Base-by-base conservation (phyloP, 805 yeast genomes). In the Aciculoconidium aculeatum region DNA sequence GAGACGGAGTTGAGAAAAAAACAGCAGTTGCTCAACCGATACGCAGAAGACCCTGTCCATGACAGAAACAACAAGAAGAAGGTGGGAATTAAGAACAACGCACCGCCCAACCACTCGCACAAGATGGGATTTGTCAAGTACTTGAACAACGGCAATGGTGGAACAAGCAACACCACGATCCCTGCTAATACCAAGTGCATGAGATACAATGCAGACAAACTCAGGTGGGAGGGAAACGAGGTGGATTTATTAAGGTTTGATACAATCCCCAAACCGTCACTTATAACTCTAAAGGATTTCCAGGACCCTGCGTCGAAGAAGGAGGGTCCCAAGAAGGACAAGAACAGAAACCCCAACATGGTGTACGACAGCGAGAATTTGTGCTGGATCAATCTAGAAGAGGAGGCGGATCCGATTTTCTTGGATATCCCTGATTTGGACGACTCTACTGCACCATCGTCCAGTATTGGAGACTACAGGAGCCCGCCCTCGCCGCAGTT, bases 141-240 rank as follows among this genome's bases (percentile, higher is more conserved):
- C 30, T 32, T 59, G 7, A 58, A 55, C 27, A 41, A 42, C 18
- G 24, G n/a, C n/a, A 28, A 37, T 16, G 33, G 49, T 5, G 25
- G 42, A 8, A 19, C 25, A 6, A 21, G 12, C 9, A 35, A 30
- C 30, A 36, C 39, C 14, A 34, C 27, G 14, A 44, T 35, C 16
- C 30, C 44, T 15, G 25, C 44, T 29, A 25, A 40, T 23, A 39
- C 42, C 41, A 49, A 45, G n/a, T 47, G 40, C 14, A 75, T 79
- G 77, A 60, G 57, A 26, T 79, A 62, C 43, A 76, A 79, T 39
- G 67, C 77, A 1, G 51, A 51, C 10, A 57, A 64, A 27, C 60
- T 61, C 40, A 56, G 58, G 25, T 79, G 85, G 86, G 78, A 72
- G 41, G 84, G 84, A 4, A 77, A 78, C 42, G 80, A 78, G 21